Percentiles rank a stretch among this genome's conserved stretches.
These are phyloP conservation scores for Kwoniella sp. DNA, from an alignment of 768 basidiomycete species.

Conservation along the genomic window DNA sequence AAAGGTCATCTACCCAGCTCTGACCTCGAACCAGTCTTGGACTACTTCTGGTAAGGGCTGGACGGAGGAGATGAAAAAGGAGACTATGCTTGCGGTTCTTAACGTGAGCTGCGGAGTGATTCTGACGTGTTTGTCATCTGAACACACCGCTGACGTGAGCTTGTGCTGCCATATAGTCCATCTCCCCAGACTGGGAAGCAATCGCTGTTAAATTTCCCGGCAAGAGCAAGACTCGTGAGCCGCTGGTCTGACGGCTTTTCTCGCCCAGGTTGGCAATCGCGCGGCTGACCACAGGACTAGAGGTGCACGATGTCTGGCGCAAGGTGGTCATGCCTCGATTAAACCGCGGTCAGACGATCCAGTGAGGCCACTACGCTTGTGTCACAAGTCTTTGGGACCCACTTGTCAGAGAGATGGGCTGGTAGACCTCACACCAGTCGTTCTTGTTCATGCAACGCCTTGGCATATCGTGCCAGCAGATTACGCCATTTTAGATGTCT, in stretches of 20 bases:
- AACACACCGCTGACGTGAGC: not conserved
- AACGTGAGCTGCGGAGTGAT: conserved; percentile 14
- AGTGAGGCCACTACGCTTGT: too few species aligned
- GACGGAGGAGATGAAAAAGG: conserved; percentile 22
- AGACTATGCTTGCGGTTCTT: conserved; percentile 10
- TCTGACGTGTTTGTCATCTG: not conserved
- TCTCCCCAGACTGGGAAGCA: conserved; percentile 26
- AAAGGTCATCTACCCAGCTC: conserved; percentile 21
- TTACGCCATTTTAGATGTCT: too few species aligned
- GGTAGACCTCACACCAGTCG: too few species aligned
- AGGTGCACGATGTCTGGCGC: conserved; percentile 34
- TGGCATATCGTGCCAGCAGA: too few species aligned
- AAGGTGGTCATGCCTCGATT: conserved; percentile 32
- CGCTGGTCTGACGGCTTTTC: not conserved
- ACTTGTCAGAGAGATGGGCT: too few species aligned
- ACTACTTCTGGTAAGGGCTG: conserved; percentile 5
- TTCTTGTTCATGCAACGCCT: too few species aligned
- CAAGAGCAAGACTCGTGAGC: conserved; percentile 28
- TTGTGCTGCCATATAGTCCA: conserved; percentile 1
- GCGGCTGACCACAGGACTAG: conserved; percentile 5
- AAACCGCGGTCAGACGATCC: conserved; percentile 25
- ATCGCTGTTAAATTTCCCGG: conserved; percentile 20
- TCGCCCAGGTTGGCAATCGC: not conserved
- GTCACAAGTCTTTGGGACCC: too few species aligned
- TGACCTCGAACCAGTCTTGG: conserved; percentile 24